Percentiles rank a stretch among this genome's conserved stretches.
phyloP scores from a whole-genome alignment of 2,329 filamentous ascomycete species.

The Dactylonectria macrodidyma region DNA sequence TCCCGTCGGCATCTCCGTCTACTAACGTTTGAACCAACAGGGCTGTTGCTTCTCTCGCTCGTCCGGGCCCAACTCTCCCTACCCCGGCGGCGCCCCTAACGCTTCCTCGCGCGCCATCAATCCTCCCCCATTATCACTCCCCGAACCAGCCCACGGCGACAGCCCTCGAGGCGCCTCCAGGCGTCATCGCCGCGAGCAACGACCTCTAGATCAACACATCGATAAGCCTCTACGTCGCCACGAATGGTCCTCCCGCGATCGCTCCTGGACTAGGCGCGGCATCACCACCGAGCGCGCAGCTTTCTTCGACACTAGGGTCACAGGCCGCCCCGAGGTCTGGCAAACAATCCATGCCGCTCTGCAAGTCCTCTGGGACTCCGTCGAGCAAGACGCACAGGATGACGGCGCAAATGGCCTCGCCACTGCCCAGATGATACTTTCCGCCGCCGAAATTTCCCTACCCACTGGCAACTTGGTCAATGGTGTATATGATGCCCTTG shows the following conservation, averaged over 20 bases:
- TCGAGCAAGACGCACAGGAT: slow-evolving; percentile 54
- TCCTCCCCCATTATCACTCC: slow-evolving; percentile 53
- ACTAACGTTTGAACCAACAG: slow-evolving; percentile 53
- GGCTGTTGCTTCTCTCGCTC: slow-evolving; percentile 72
- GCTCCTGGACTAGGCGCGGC: slow-evolving; percentile 78
- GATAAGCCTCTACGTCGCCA: slow-evolving; percentile 78
- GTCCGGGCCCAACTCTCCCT: slow-evolving; percentile 67
- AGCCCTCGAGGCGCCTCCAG: slow-evolving; percentile 44
- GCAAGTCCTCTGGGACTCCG: slow-evolving; percentile 75
- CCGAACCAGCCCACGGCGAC: slow-evolving; percentile 46
- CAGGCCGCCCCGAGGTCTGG: slow-evolving; percentile 85
- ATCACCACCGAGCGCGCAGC: slow-evolving; percentile 81
- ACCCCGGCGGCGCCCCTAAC: slow-evolving; percentile 64
- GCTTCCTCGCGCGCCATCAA: slow-evolving; percentile 70
- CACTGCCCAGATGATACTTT: slow-evolving; percentile 85
- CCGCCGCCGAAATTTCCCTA: slow-evolving; percentile 82
- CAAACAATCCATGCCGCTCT: slow-evolving; percentile 78
- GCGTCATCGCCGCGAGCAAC: slow-evolving; percentile 54
- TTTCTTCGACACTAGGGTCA: slow-evolving; percentile 93
- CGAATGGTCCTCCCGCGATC: slow-evolving; percentile 74
- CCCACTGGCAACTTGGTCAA: slow-evolving; percentile 81
- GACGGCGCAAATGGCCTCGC: slow-evolving; percentile 62
- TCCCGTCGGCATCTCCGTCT: not conserved
- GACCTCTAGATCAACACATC: slow-evolving; percentile 74
- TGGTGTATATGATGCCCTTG: slow-evolving; percentile 80